A percentile compares a stretch with the other conserved stretches of the same genome.
These are phyloP conservation scores for Solanum medicagineum DNA, from an alignment of 257 asterid genomes.

Conservation along the genomic window DNA sequence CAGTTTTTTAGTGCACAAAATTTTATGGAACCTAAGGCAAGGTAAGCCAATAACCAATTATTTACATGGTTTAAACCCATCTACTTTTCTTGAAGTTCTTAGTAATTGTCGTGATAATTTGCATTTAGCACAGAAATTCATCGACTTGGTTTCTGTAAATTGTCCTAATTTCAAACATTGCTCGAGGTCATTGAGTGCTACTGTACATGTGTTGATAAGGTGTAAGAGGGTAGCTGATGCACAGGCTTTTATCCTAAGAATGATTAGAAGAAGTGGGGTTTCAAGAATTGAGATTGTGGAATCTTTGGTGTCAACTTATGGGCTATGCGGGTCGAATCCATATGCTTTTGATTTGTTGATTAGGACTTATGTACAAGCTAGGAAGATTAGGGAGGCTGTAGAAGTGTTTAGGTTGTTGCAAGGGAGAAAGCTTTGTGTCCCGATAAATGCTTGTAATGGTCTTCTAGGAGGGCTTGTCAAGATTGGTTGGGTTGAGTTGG, in stretches of 20 bases:
- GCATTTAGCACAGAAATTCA: constrained; percentile 29
- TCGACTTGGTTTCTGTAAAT: constrained; percentile 30
- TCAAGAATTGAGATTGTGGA: constrained; percentile 44
- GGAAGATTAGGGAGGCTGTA: constrained; percentile 74
- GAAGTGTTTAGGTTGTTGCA: constrained; percentile 39
- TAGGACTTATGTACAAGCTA: constrained; percentile 73
- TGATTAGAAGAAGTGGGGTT: constrained; percentile 61
- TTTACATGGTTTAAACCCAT: constrained; percentile 35
- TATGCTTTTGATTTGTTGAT: constrained; percentile 48
- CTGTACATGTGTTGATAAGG: constrained; percentile 40
- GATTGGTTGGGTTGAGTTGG: constrained; percentile 70
- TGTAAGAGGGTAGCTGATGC: constrained; percentile 53
- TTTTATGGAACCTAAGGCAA: constrained; percentile 45
- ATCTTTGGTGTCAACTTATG: constrained; percentile 30
- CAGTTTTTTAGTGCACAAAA: constrained; percentile 42
- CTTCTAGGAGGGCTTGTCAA: constrained; percentile 66
- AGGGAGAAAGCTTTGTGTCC: constrained; percentile 25
- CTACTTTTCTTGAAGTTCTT: constrained; percentile 34
- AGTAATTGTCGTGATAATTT: constrained; percentile 36
- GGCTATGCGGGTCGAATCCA: constrained; percentile 28
- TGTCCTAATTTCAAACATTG: constrained; percentile 59
- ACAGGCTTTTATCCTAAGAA: constrained; percentile 55
- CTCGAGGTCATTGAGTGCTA: constrained; percentile 41
- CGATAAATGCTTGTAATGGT: constrained; percentile 64
- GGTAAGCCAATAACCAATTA: constrained; percentile 29